These are phyloP conservation scores for Stephania yunnanensis DNA, from an alignment of 164 flowering plant genomes.

Conservation along the genomic window DNA sequence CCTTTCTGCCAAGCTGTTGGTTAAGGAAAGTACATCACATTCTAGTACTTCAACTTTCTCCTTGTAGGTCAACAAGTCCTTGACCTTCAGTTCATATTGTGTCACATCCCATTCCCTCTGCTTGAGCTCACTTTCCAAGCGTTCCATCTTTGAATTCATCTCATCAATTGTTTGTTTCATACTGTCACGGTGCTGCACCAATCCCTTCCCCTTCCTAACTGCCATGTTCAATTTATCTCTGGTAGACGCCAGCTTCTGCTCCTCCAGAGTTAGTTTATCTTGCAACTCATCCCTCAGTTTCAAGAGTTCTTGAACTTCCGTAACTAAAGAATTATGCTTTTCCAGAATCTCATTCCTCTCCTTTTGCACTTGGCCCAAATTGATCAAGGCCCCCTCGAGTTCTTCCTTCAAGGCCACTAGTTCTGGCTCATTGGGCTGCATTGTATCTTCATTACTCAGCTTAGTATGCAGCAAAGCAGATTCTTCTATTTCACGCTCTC, in stretches of 20 bases:
- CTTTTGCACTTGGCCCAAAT: conserved; percentile 42
- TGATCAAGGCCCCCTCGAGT: conserved; percentile 49
- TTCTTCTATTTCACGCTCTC: conserved; percentile 15
- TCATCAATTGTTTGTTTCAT: conserved; percentile 72
- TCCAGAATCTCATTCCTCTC: conserved; percentile 54
- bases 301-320: conserved; percentile 42
- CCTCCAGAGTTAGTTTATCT: conserved; percentile 65
- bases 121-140: conserved; percentile 47
- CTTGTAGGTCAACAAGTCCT: conserved; percentile 36
- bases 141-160: conserved; percentile 47
- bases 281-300: conserved; percentile 47
- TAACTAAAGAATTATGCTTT: conserved; percentile 37
- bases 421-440: conserved; percentile 29
- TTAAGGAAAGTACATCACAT: conserved; percentile 44
- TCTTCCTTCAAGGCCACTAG: conserved; percentile 37
- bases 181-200: conserved; percentile 90
- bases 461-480: conserved; percentile 13
- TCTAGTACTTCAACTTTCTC: conserved; percentile 44
- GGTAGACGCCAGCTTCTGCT: conserved; percentile 70
- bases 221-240: conserved; percentile 95
- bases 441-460: conserved; percentile 12
- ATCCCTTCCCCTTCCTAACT: conserved; percentile 86
- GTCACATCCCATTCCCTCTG: conserved; percentile 34
- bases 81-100: conserved; percentile 48
- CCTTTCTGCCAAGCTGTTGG: conserved; percentile 45